A percentile compares a stretch with the other conserved stretches of the same genome.
Evolutionary conservation across 805 yeast species (phyloP).

Genomic region (Wickerhamomyces bisporus): DNA sequence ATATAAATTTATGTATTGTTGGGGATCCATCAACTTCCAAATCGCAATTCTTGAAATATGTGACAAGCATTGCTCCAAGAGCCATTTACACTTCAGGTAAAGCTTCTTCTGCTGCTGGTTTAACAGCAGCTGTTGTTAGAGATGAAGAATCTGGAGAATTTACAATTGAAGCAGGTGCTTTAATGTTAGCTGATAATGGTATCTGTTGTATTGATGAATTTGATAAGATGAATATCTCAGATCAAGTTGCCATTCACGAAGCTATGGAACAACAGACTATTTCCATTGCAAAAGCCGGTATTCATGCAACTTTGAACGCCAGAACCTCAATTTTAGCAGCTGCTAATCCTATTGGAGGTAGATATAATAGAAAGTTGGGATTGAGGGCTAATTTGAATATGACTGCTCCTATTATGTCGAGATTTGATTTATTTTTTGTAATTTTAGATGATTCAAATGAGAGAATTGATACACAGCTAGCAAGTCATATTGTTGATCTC

Average conservation of each 20-base stretch:
- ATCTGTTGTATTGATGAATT: conserved; percentile 98
- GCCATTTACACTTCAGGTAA: conserved; percentile 97
- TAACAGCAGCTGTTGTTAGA: conserved; percentile 95
- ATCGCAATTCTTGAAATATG: conserved; percentile 92
- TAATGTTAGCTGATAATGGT: conserved; percentile 97
- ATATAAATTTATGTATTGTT: conserved; percentile 90
- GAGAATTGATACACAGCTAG: conserved; percentile 80
- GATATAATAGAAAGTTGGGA: conserved; percentile 84
- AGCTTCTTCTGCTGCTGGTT: conserved; percentile 97
- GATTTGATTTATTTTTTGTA: conserved; percentile 93
- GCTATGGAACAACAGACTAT: conserved; percentile 99
- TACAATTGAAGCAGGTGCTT: conserved; percentile 97
- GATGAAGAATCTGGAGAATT: conserved; percentile 97
- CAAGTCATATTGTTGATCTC: conserved; percentile 86
- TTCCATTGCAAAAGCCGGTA: conserved; percentile 97
- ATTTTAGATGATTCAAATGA: conserved; percentile 94
- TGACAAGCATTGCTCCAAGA: conserved; percentile 85
- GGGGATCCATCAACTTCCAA: conserved; percentile 98
- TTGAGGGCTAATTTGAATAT: conserved; percentile 82
- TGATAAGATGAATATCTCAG: conserved; percentile 93
- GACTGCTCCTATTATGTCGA: conserved; percentile 98
- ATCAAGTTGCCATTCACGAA: conserved; percentile 98
- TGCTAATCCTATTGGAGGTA: conserved; percentile 97
- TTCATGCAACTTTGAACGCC: conserved; percentile 95
- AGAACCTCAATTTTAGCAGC: conserved; percentile 96